Conservation (phyloP, 345 rosid species). For the Citrus sp. region DNA sequence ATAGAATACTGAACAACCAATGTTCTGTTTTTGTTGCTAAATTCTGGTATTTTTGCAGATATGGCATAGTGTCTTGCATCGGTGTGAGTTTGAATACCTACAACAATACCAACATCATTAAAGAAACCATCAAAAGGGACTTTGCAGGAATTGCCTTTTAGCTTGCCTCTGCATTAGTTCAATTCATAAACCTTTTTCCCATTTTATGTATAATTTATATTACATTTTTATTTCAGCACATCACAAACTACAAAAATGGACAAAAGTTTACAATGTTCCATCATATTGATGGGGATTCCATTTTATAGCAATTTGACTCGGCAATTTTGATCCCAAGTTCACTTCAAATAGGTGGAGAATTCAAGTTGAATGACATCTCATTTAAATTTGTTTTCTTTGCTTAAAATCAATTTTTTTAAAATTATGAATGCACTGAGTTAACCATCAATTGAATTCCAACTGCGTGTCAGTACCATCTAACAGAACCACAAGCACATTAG, state of each 20-base stretch:
- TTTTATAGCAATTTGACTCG: background rate
- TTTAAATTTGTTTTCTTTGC: background rate
- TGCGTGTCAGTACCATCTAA: background rate
- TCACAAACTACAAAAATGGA: background rate
- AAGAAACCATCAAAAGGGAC: background rate
- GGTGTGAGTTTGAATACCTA: slow-evolving; percentile 37
- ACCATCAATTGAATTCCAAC: background rate
- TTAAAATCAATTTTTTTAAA: background rate
- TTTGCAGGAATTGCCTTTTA: background rate
- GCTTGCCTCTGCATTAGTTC: background rate
- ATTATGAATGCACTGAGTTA: background rate
- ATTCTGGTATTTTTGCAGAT: slow-evolving; percentile 51
- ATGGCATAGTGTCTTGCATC: slow-evolving; percentile 47
- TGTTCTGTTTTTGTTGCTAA: slow-evolving; percentile 47
- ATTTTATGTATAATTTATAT: background rate
- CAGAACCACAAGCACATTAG: background rate
- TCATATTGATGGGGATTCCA: background rate
- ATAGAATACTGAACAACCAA: slow-evolving; percentile 55
- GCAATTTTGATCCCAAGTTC: background rate
- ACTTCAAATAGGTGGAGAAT: background rate
- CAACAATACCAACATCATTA: background rate
- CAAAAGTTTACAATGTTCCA: background rate
- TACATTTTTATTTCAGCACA: background rate
- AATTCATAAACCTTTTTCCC: background rate
- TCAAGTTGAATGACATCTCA: background rate